Conservation (phyloP, 2,329 filamentous ascomycete genomes). For the Fusarium anthophilum region DNA sequence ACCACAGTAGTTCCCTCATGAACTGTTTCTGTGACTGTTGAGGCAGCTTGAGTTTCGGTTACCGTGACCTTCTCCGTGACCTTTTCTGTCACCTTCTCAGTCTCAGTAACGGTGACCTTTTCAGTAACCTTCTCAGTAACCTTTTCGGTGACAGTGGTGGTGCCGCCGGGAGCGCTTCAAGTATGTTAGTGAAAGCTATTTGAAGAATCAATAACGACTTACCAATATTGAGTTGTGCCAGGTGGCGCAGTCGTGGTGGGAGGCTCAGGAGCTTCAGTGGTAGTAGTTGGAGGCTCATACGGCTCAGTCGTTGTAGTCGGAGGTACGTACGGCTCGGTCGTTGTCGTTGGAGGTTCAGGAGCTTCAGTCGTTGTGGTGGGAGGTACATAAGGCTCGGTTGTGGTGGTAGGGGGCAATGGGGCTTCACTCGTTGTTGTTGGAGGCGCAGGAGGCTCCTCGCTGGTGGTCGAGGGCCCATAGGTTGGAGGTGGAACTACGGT, state of each 20-base stretch:
- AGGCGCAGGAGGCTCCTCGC: background rate
- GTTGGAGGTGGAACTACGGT: background rate
- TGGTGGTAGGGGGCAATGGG: background rate
- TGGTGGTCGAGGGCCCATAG: background rate
- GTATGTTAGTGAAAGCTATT: background rate
- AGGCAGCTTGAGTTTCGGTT: background rate
- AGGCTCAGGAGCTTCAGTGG: background rate
- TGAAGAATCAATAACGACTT: background rate
- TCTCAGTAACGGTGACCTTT: constrained; percentile 4
- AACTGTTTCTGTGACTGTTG: constrained; percentile 4
- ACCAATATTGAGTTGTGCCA: constrained; percentile 15
- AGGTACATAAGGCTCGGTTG: background rate
- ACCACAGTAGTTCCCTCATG: constrained; percentile 7
- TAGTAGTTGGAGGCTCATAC: background rate
- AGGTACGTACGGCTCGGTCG: background rate
- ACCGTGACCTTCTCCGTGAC: background rate
- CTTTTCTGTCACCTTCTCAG: background rate
- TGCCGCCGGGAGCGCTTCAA: constrained; percentile 2
- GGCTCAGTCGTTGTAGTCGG: background rate
- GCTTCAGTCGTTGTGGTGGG: constrained; percentile 2
- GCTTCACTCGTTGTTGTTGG: background rate
- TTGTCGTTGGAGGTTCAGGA: background rate
- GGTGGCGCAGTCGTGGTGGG: background rate
- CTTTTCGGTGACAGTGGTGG: background rate
- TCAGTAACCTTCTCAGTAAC: constrained; percentile 1